phyloP scores from a whole-genome alignment of 78 protist genomes.

The Dictyostelium discoideum region DNA sequence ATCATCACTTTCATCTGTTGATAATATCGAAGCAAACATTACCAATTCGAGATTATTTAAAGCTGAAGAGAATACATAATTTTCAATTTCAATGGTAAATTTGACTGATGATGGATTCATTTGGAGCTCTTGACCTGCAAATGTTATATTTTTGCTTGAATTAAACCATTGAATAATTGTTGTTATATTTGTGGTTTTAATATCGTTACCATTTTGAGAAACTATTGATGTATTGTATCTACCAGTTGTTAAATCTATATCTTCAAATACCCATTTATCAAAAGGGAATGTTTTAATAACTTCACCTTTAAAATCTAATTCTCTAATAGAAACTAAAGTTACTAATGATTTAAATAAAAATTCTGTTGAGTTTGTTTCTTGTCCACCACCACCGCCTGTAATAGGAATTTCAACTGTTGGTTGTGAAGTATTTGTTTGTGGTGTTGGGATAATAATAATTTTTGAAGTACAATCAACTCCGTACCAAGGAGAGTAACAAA shows the following conservation, averaged over 20 bases:
- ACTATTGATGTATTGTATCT: background rate
- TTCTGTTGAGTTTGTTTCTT: background rate
- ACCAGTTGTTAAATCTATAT: background rate
- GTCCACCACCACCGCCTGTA: background rate
- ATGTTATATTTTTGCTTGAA: background rate
- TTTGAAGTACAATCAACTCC: background rate
- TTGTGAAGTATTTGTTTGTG: background rate
- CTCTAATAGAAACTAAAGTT: background rate
- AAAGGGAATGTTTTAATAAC: background rate
- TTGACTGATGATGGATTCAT: conserved; percentile 21
- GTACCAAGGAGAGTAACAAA: background rate
- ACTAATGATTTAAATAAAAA: background rate
- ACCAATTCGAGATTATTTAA: background rate
- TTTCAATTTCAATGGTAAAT: background rate
- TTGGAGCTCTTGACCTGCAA: background rate
- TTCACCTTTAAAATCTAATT: background rate
- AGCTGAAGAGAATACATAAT: background rate
- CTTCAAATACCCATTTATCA: background rate
- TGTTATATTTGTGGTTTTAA: too few species aligned
- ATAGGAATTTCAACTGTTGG: background rate
- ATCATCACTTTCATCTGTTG: background rate
- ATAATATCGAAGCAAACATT: conserved; percentile 1
- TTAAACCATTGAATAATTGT: conserved; percentile 5
- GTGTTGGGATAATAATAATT: background rate
- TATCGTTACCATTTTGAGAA: background rate